Conservation (phyloP, 2,329 filamentous ascomycete species). For the Dactylellina haptotyla region DNA sequence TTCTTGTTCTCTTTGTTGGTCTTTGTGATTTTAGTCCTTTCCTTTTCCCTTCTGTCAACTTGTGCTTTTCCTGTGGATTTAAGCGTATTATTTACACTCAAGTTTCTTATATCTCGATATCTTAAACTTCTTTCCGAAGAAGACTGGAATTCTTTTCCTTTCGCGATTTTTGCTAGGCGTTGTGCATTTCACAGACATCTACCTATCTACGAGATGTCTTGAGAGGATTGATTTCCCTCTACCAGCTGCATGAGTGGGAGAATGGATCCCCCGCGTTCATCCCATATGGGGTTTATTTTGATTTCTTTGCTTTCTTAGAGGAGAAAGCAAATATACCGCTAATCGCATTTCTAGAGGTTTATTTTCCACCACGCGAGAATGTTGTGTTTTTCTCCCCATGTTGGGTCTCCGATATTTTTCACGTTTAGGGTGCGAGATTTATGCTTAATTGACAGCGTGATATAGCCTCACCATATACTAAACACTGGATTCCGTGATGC, state of each 20-base stretch:
- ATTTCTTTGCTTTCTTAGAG: not conserved
- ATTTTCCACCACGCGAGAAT: no score
- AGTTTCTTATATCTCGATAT: not conserved
- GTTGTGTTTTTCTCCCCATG: no score
- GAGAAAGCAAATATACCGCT: no score
- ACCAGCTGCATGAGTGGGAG: not conserved
- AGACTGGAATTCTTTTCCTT: no score
- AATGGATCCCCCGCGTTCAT: not conserved
- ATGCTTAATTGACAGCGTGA: not conserved
- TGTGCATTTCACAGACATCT: no score
- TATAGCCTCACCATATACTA: not conserved
- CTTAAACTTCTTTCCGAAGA: not conserved
- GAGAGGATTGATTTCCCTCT: no score
- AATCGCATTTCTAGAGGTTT: no score
- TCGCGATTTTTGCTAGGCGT: no score
- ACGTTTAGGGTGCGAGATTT: no score
- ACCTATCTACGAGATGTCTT: no score
- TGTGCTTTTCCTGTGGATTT: constrained; percentile 1
- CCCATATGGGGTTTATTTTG: no score
- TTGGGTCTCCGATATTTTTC: no score
- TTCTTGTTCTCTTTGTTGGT: constrained; percentile 15
- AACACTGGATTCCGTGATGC: not conserved
- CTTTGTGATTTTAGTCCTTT: constrained; percentile 10
- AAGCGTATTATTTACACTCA: constrained; percentile 22
- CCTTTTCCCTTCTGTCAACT: constrained; percentile 18